These are phyloP conservation scores for Suillus weaverae DNA, from an alignment of 768 basidiomycete species.

Conservation along the genomic window DNA sequence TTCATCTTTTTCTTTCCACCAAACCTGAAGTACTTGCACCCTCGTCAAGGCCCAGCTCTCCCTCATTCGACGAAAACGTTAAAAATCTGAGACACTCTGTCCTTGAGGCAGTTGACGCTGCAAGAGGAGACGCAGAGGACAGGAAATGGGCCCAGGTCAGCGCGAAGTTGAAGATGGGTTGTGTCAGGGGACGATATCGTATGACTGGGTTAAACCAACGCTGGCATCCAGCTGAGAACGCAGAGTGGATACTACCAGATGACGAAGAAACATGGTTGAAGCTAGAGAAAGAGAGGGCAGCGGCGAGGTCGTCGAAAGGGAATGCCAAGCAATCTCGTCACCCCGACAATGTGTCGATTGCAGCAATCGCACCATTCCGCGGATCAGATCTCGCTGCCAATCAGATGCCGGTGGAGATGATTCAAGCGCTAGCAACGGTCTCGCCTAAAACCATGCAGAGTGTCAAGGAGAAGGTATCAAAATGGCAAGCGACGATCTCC, in stretches of 20 bases:
- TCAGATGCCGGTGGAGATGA: slow-evolving; percentile 4
- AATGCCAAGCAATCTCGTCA: slow-evolving; percentile 18
- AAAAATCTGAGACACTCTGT: slow-evolving; percentile 37
- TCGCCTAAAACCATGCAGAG: slow-evolving; percentile 27
- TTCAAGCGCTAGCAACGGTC: slow-evolving; percentile 12
- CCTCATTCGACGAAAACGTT: slow-evolving; percentile 26
- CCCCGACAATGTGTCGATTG: not conserved
- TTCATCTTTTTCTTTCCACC: slow-evolving; percentile 33
- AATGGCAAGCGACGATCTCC: slow-evolving; percentile 35
- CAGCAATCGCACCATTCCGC: not conserved
- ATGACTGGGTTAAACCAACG: slow-evolving; percentile 25
- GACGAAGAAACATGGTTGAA: slow-evolving; percentile 51
- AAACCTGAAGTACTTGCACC: slow-evolving; percentile 34
- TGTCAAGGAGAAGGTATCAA: slow-evolving; percentile 37
- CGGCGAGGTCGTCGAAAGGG: slow-evolving; percentile 17
- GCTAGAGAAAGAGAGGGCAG: slow-evolving; percentile 40
- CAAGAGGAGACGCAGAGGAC: slow-evolving; percentile 40
- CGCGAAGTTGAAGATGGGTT: slow-evolving; percentile 40
- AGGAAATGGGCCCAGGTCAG: slow-evolving; percentile 49
- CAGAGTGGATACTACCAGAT: slow-evolving; percentile 40
- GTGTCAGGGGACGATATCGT: slow-evolving; percentile 37
- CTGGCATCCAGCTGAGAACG: slow-evolving; percentile 22
- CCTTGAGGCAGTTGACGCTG: slow-evolving; percentile 33
- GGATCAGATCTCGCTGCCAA: slow-evolving; percentile 1
- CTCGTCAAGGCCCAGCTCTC: slow-evolving; percentile 36